Base-by-base conservation (phyloP, 140 eudicot species). In the Ambrosia hybrid region DNA sequence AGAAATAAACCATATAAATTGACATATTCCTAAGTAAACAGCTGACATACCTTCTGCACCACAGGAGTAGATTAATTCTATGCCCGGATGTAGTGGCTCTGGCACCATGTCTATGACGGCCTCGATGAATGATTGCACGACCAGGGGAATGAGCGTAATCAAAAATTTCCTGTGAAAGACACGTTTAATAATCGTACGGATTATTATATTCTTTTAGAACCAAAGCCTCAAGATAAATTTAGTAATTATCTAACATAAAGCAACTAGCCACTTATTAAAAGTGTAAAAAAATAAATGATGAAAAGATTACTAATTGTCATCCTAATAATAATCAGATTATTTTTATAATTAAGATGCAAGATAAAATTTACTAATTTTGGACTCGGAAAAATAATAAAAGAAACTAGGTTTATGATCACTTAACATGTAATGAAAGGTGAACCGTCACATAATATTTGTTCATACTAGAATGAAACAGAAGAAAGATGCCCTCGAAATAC, bases 91-190 rank as follows among this genome's bases (percentile, higher is more conserved):
- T 90, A 70, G 97, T 94, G 46, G 99, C 99, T 83, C 90, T 81
- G 55, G 97, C 99, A 81, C 97, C 97, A 80, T 94, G 99, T 17
- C 99, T 86, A 82, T 90, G 99, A 60, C 99, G 99, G 55, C 99
- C 99, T 69, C 97, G 95, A 67, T 94, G 99, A 83, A 94, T 80
- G 71, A 94, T 67, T 65, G 97, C 99, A 57, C 83, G 90, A 67
- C 97, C 97, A 9, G 91, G 87, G 38, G 83, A 43, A 81, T 94
- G 99, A 13, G 88, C 8, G 69, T 90, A 91, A 81, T 94, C 96
- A 45, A 79, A 82, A 43, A 78, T 76, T 78, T 94, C 99, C 99
- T 94, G 76, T 76, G 43, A 30, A 71, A 9, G 8, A 63, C 5
- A 57, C 38, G 6, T 38, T n/a, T n/a, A 37, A 63, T 14, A 14